phyloP scores from a whole-genome alignment of 805 yeast species.

The Ogataea ramenticola region DNA sequence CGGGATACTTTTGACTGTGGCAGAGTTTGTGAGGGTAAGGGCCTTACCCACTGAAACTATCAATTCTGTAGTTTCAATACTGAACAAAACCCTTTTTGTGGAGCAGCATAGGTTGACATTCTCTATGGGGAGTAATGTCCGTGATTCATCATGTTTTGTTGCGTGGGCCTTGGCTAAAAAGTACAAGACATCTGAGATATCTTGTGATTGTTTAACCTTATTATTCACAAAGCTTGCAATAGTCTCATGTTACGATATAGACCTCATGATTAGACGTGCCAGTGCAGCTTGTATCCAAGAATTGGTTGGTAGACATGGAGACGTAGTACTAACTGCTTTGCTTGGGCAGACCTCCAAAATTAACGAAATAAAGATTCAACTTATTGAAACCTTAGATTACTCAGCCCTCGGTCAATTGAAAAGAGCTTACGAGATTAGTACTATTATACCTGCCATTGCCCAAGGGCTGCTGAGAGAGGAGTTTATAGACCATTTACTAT shows the following conservation, averaged over 20 bases:
- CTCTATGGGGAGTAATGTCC: constrained; percentile 56
- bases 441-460: constrained; percentile 6
- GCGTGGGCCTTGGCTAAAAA: constrained; percentile 68
- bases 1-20: constrained; percentile 50
- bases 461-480: constrained; percentile 11
- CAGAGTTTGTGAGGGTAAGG: constrained; percentile 31
- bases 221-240: constrained; percentile 36
- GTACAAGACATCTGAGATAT: constrained; percentile 15
- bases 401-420: constrained; percentile 36
- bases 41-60: constrained; percentile 14
- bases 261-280: constrained; percentile 69
- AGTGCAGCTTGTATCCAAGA: constrained; percentile 87
- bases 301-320: constrained; percentile 68
- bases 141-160: constrained; percentile 82
- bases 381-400: constrained; percentile 57
- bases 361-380: constrained; percentile 33
- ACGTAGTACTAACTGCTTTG: constrained; percentile 22
- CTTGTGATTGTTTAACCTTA: constrained; percentile 7
- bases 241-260: constrained; percentile 62
- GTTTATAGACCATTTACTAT: constrained; percentile 27
- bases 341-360: constrained; percentile 7
- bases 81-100: constrained; percentile 43
- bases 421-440: constrained; percentile 27
- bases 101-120: constrained; percentile 48
- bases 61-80: constrained; percentile 27